Evolutionary conservation across 164 flowering plant species (phyloP).

Genomic region (Macadamia integrifolia): DNA sequence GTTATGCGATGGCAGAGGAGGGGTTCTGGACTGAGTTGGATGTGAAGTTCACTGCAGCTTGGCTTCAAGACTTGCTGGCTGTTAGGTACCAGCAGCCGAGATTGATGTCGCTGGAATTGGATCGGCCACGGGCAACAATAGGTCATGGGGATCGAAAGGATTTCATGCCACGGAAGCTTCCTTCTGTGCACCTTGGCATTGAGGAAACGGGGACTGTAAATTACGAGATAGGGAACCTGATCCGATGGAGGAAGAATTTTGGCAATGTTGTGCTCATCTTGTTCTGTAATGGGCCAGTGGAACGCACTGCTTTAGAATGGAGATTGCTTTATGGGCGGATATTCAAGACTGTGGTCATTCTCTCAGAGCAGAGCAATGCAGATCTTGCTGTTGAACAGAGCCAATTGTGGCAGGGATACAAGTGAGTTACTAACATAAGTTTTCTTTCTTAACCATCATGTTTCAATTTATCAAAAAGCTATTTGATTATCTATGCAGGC

Average conservation of each 20-base stretch:
- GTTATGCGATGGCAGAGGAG: conserved; percentile 89
- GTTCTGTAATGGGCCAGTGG: conserved; percentile 78
- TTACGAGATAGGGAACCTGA: conserved; percentile 87
- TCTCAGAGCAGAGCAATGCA: conserved; percentile 58
- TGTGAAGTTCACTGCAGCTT: conserved; percentile 88
- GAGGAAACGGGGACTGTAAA: conserved; percentile 86
- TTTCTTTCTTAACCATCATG: neutral
- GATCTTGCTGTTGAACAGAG: conserved; percentile 88
- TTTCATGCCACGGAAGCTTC: conserved; percentile 80
- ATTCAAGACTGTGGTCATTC: conserved; percentile 85
- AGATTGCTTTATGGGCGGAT: conserved; percentile 94
- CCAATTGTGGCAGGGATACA: conserved; percentile 56
- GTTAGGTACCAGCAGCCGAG: conserved; percentile 97
- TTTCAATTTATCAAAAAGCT: no score
- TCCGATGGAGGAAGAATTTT: conserved; percentile 87
- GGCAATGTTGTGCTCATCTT: conserved; percentile 89
- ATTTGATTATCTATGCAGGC: no score
- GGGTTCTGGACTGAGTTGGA: conserved; percentile 92
- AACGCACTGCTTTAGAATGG: conserved; percentile 96
- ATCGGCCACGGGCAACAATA: conserved; percentile 65
- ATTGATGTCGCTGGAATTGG: conserved; percentile 76
- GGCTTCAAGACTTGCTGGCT: conserved; percentile 96
- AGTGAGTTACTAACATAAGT: conserved; percentile 43
- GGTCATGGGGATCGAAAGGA: conserved; percentile 94
- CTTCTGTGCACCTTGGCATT: conserved; percentile 97